Evolutionary conservation across 148 eudicot genomes (phyloP).

Genomic region (Rhododendron ferrugineum): DNA sequence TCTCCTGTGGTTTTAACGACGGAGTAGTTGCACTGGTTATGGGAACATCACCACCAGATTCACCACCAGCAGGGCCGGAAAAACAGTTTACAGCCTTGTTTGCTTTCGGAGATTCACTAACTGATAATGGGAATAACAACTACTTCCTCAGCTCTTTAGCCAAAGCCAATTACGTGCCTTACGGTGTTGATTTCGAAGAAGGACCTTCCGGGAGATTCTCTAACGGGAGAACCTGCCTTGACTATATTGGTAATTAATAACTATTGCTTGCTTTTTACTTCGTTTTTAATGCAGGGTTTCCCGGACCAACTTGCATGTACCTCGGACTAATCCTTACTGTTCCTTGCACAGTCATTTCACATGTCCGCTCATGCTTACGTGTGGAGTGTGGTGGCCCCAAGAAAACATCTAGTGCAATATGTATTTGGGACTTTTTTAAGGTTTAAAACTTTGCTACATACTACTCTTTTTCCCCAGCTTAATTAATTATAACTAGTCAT

Average conservation of each 20-base stretch:
- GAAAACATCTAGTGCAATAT: too few relatives aligned
- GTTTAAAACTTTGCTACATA: too few relatives aligned
- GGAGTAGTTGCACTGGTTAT: background rate
- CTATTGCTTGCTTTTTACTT: background rate
- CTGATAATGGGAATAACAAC: slow-evolving; percentile 72
- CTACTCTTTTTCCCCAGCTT: too few relatives aligned
- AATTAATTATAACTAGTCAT: background rate
- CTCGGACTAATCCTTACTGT: too few relatives aligned
- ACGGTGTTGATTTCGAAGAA: slow-evolving; percentile 56
- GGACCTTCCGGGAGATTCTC: slow-evolving; percentile 80
- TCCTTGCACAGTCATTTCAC: too few relatives aligned
- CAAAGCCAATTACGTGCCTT: slow-evolving; percentile 64
- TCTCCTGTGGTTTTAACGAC: background rate
- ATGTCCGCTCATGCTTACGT: too few relatives aligned
- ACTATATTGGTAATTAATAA: slow-evolving; percentile 42
- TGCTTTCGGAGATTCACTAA: slow-evolving; percentile 72
- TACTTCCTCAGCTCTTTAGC: slow-evolving; percentile 45
- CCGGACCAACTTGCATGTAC: too few relatives aligned
- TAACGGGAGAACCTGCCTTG: slow-evolving; percentile 70
- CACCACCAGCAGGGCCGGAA: slow-evolving; percentile 1
- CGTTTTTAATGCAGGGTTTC: background rate
- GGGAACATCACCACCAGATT: background rate
- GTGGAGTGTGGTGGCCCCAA: too few relatives aligned
- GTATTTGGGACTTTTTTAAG: too few relatives aligned
- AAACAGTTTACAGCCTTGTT: slow-evolving; percentile 57